Base-by-base conservation (phyloP, 257 asterid species). In the Plectranthus barbatus region DNA sequence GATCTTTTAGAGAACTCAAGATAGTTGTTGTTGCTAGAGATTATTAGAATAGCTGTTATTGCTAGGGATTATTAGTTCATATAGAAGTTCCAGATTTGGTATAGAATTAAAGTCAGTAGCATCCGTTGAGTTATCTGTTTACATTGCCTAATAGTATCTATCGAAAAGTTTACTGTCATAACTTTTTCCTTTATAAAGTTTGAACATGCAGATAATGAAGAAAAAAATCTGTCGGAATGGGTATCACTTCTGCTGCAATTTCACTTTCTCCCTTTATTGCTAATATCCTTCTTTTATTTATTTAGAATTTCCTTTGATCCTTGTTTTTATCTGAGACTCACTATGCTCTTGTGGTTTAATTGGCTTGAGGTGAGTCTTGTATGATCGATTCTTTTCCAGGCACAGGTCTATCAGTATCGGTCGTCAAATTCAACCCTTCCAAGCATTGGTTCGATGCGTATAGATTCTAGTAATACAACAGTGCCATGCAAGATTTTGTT, bases 401-500 rank as follows among this genome's bases (percentile, higher is more conserved):
- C 69, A 76, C 87, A 80, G 85, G 84, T 44, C 57, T 74, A 56
- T 72, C 77, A 63, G 70, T 63, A 49, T 64, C 62, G 69, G 66
- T 71, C 36, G 63, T 62, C 59, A 62, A 47, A 69, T 33, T 72
- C 76, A 66, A 64, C 68, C 68, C 69, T 68, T 75, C 50, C 70
- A 71, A 67, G 75, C 77, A 56, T 73, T 74, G 76, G 66, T 54
- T 87, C 74, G 76, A 85, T 82, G 95, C 66, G 58, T 72, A 57
- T 78, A 64, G 70, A 46, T 62, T 72, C 69, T 80, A 59, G 71
- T 76, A 52, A 56, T 68, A 70, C 81, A 55, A 66, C 75, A 76
- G 70, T 84, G 96, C 86, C 91, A 85, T 87, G 96, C 86, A 72
- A 81, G 46, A 68, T 84, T 72, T 84, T 86, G 90, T 81, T 79